A percentile compares a stretch with the other conserved stretches of the same genome.
Evolutionary conservation across 2,329 filamentous ascomycete genomes (phyloP).

Genomic region (Colletotrichum liaoningense): DNA sequence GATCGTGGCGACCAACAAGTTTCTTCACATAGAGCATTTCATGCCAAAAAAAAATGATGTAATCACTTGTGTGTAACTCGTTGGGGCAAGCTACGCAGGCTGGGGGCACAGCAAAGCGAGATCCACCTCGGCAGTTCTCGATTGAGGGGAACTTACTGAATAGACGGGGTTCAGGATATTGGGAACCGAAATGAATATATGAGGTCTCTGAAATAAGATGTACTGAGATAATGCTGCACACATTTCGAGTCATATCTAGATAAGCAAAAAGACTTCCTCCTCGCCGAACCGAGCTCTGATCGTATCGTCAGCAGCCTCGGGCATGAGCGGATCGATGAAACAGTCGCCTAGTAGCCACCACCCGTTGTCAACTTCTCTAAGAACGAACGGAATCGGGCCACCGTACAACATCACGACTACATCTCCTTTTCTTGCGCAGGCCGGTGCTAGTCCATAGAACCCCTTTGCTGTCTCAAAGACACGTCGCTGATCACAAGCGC

Average conservation of each 20-base stretch:
- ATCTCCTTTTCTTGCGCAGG: slow-evolving; percentile 7
- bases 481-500: slow-evolving; percentile 11
- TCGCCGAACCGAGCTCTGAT: neutral
- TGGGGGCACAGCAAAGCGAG: neutral
- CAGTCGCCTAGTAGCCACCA: slow-evolving; percentile 15
- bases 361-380: neutral
- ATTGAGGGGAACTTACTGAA: neutral
- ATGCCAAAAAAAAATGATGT: slow-evolving; percentile 23
- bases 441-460: slow-evolving; percentile 13
- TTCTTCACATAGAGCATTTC: neutral
- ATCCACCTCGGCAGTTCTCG: neutral
- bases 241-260: neutral
- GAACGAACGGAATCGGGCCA: neutral
- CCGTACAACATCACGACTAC: neutral
- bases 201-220: neutral
- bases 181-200: neutral
- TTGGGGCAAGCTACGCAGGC: neutral
- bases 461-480: slow-evolving; percentile 3
- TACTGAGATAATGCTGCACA: neutral
- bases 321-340: slow-evolving; percentile 17
- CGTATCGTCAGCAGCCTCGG: neutral
- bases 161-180: neutral
- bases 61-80: neutral
- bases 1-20: neutral
- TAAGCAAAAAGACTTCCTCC: slow-evolving; percentile 3